A percentile compares a stretch with the other conserved stretches of the same genome.
Conservation (phyloP, 2,329 filamentous ascomycete genomes). For the Claviceps pusilla region DNA sequence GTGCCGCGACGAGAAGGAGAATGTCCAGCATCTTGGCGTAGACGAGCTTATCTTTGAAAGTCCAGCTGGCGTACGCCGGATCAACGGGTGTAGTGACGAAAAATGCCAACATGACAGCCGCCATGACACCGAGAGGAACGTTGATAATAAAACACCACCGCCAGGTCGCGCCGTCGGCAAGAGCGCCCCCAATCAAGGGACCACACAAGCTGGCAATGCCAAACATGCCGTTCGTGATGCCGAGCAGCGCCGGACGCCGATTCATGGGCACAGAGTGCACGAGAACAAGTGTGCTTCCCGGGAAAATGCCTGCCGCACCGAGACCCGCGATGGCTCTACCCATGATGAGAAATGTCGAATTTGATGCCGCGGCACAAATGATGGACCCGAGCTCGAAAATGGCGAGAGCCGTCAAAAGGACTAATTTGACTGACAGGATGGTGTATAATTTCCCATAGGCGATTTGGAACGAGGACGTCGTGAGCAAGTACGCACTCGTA, state of each 20-base stretch:
- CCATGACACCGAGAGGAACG: slow-evolving; percentile 12
- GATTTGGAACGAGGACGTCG: background rate
- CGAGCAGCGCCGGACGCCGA: slow-evolving; percentile 3
- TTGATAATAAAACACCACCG: slow-evolving; percentile 19
- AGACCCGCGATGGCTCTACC: slow-evolving; percentile 31
- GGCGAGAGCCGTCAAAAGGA: slow-evolving; percentile 29
- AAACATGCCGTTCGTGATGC: background rate
- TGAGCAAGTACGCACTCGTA: background rate
- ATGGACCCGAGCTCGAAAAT: slow-evolving; percentile 40
- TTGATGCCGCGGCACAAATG: slow-evolving; percentile 28
- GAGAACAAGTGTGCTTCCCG: slow-evolving; percentile 29
- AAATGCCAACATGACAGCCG: slow-evolving; percentile 10
- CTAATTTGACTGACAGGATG: background rate
- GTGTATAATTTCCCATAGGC: background rate
- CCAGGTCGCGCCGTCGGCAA: slow-evolving; percentile 13
- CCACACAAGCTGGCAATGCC: background rate
- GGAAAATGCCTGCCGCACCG: slow-evolving; percentile 27
- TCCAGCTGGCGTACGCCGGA: background rate
- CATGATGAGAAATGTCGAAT: slow-evolving; percentile 26
- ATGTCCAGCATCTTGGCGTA: slow-evolving; percentile 17
- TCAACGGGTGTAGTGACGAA: slow-evolving; percentile 19
- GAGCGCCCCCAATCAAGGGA: background rate
- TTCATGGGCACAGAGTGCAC: slow-evolving; percentile 18
- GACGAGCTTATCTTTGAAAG: background rate
- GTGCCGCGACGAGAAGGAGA: slow-evolving; percentile 17